A percentile compares a stretch with the other conserved stretches of the same genome.
Conservation (phyloP, 2,329 filamentous ascomycete genomes). For the Claviceps monticola region DNA sequence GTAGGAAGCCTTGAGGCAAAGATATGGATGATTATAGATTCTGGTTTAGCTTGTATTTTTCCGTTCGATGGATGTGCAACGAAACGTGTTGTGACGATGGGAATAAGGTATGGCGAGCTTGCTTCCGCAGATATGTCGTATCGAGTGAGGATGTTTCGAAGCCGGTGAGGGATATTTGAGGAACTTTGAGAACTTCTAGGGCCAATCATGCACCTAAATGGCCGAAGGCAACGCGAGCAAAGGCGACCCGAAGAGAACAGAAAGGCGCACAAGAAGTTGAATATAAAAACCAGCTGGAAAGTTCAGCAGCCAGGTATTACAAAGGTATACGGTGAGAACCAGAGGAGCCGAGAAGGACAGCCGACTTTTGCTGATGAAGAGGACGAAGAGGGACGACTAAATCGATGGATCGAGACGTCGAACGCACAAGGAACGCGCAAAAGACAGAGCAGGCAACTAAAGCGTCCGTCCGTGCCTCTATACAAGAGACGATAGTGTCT, state of each 20-base stretch:
- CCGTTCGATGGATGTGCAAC: slow-evolving; percentile 1
- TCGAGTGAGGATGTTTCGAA: background rate
- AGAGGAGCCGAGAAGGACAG: background rate
- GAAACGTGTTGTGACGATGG: background rate
- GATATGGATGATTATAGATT: background rate
- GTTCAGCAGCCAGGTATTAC: slow-evolving; percentile 21
- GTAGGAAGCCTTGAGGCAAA: background rate
- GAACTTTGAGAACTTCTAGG: background rate
- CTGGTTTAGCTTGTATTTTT: background rate
- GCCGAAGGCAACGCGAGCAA: background rate
- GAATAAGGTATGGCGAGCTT: background rate
- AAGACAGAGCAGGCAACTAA: background rate
- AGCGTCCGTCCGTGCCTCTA: background rate
- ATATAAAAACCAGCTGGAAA: slow-evolving; percentile 4
- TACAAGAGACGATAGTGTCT: background rate
- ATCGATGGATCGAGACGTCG: background rate
- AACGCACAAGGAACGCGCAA: background rate
- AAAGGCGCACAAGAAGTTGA: slow-evolving; percentile 3
- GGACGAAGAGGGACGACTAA: background rate
- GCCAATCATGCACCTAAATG: background rate
- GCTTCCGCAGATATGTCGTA: background rate
- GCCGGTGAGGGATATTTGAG: background rate
- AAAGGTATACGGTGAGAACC: slow-evolving; percentile 16
- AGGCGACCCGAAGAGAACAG: background rate
- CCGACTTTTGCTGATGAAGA: background rate